A percentile compares a stretch with the other conserved stretches of the same genome.
phyloP scores from a whole-genome alignment of 208 protist species.

The Crithidia expoeki region DNA sequence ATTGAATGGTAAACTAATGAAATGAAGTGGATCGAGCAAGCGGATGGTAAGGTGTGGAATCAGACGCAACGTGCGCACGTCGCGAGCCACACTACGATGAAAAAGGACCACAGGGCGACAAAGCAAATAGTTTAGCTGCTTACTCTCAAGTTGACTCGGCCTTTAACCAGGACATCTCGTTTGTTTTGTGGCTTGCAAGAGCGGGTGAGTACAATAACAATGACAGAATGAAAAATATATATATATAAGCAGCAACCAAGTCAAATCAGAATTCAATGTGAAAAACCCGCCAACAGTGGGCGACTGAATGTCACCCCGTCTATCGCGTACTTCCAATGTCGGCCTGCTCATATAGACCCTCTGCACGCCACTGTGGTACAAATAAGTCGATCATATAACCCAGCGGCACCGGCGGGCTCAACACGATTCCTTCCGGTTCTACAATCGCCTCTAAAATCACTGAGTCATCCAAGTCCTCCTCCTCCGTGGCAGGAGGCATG shows the following conservation, averaged over 20 bases:
- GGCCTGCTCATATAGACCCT: slow-evolving; percentile 58
- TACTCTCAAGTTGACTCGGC: too few species aligned
- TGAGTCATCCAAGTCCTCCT: slow-evolving; percentile 51
- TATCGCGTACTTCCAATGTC: slow-evolving; percentile 17
- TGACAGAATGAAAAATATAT: neutral
- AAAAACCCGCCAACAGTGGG: neutral
- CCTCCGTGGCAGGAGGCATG: slow-evolving; percentile 34
- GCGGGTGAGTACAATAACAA: neutral
- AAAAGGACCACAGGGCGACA: too few species aligned
- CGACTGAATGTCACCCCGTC: neutral
- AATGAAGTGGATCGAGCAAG: too few species aligned
- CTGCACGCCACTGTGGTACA: slow-evolving; percentile 68
- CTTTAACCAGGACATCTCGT: too few species aligned
- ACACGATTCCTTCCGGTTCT: slow-evolving; percentile 30
- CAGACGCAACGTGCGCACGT: too few species aligned
- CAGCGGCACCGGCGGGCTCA: slow-evolving; percentile 68
- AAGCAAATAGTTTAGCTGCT: too few species aligned
- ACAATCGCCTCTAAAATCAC: slow-evolving; percentile 47
- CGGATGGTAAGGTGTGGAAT: too few species aligned
- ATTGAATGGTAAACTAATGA: too few species aligned
- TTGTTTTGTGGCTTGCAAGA: too few species aligned
- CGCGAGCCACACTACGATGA: too few species aligned
- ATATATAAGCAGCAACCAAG: neutral
- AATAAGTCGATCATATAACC: slow-evolving; percentile 72
- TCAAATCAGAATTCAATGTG: neutral